Conservation (phyloP, 2,329 filamentous ascomycete genomes). For the Fusarium begoniae region DNA sequence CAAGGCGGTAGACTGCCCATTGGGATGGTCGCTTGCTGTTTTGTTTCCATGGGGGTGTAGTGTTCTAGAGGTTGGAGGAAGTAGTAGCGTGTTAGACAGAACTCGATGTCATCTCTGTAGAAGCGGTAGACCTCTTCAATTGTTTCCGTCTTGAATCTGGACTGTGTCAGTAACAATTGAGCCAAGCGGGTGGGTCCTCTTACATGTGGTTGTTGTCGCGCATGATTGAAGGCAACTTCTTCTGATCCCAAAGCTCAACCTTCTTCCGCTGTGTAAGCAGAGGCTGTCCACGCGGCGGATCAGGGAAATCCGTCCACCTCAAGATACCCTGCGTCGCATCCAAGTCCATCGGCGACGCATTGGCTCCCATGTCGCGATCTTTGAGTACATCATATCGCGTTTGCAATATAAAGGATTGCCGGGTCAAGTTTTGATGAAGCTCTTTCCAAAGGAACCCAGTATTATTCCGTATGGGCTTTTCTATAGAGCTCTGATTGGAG, state of each 20-base stretch:
- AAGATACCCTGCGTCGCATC: slow-evolving; percentile 58
- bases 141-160: slow-evolving; percentile 61
- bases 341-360: slow-evolving; percentile 48
- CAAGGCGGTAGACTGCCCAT: slow-evolving; percentile 54
- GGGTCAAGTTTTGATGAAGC: slow-evolving; percentile 62
- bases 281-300: slow-evolving; percentile 60
- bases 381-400: slow-evolving; percentile 62
- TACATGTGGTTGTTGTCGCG: slow-evolving; percentile 63
- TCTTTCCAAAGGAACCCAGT: slow-evolving; percentile 58
- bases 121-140: slow-evolving; percentile 64
- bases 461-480: slow-evolving; percentile 52
- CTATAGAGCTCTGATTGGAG: slow-evolving; percentile 51
- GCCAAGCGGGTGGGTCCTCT: background rate
- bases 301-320: slow-evolving; percentile 69
- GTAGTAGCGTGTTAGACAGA: slow-evolving; percentile 60
- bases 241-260: slow-evolving; percentile 64
- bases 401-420: slow-evolving; percentile 67
- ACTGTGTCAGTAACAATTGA: background rate
- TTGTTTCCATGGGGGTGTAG: slow-evolving; percentile 46
- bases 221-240: slow-evolving; percentile 58
- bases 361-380: slow-evolving; percentile 57
- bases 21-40: slow-evolving; percentile 25
- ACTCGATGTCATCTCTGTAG: slow-evolving; percentile 64
- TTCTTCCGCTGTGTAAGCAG: slow-evolving; percentile 62
- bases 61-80: slow-evolving; percentile 48